Conservation (phyloP, 345 rosid genomes). For the Aquilaria sinensis region DNA sequence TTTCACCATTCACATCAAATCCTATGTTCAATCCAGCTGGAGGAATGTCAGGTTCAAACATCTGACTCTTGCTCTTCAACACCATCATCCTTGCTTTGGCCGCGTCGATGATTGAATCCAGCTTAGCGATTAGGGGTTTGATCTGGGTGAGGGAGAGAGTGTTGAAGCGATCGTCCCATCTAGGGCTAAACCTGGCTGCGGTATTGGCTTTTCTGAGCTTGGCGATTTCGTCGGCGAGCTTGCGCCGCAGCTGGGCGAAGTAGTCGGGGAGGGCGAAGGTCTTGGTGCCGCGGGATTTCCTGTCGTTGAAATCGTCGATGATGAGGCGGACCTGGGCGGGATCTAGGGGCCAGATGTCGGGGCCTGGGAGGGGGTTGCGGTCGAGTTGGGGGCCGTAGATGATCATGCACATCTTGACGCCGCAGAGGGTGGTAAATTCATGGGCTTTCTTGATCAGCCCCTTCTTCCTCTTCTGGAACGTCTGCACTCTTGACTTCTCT, state of each 20-base stretch:
- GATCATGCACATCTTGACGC: conserved; percentile 28
- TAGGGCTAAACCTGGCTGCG: not conserved
- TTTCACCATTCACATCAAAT: too few species aligned
- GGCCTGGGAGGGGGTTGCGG: conserved; percentile 3
- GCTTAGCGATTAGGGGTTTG: not conserved
- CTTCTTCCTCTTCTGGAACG: conserved; percentile 30
- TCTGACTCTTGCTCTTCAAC: conserved; percentile 1
- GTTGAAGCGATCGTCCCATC: conserved; percentile 7
- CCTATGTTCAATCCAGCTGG: too few species aligned
- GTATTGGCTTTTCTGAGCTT: not conserved
- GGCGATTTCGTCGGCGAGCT: not conserved
- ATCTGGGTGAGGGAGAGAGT: not conserved
- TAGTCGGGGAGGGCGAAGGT: conserved; percentile 1
- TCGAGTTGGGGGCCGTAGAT: conserved; percentile 22
- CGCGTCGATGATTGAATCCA: not conserved
- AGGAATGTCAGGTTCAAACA: too few species aligned
- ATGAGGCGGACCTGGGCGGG: conserved; percentile 15
- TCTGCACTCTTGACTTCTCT: conserved; percentile 22
- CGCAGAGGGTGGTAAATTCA: conserved; percentile 32
- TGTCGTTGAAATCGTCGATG: conserved; percentile 20
- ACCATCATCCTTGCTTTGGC: not conserved
- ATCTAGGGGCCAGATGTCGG: conserved; percentile 26
- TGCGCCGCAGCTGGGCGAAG: not conserved
- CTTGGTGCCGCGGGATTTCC: conserved; percentile 3
- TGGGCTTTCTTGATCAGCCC: conserved; percentile 26